These are phyloP conservation scores for Fusarium incarnatum DNA, from an alignment of 2,329 filamentous ascomycete genomes.

Conservation along the genomic window DNA sequence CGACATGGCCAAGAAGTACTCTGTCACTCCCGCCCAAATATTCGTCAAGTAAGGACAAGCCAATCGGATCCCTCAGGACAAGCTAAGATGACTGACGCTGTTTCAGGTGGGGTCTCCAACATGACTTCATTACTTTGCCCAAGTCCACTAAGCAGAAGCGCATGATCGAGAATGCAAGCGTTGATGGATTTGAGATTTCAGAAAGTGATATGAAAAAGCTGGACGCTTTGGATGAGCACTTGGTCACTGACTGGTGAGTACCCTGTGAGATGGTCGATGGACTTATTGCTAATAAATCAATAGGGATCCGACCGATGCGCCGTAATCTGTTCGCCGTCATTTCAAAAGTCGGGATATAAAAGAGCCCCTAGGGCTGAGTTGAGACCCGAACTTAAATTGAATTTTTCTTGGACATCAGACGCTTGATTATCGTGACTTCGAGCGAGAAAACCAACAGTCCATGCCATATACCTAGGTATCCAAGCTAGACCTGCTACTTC, in stretches of 20 bases:
- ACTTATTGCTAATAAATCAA: background rate
- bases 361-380: background rate
- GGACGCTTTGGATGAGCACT: slow-evolving; percentile 75
- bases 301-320: slow-evolving; percentile 50
- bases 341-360: background rate
- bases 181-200: slow-evolving; percentile 70
- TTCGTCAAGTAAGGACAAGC: slow-evolving; percentile 64
- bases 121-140: slow-evolving; percentile 77
- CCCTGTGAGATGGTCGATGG: rapidly evolving
- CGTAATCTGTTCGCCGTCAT: background rate
- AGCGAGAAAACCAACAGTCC: background rate
- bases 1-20: slow-evolving; percentile 73
- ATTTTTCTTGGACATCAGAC: background rate
- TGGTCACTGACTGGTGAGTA: slow-evolving; percentile 75
- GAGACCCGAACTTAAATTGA: background rate
- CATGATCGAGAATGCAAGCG: slow-evolving; percentile 72
- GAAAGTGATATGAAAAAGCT: slow-evolving; percentile 71
- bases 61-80: rapidly evolving
- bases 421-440: background rate
- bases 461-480: background rate
- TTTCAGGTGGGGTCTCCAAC: slow-evolving; percentile 78
- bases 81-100: background rate
- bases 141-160: slow-evolving; percentile 75
- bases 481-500: background rate
- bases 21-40: slow-evolving; percentile 77